Evolutionary conservation across 495 filamentous ascomycete species (phyloP).

Genomic region (Penicillium lagena): DNA sequence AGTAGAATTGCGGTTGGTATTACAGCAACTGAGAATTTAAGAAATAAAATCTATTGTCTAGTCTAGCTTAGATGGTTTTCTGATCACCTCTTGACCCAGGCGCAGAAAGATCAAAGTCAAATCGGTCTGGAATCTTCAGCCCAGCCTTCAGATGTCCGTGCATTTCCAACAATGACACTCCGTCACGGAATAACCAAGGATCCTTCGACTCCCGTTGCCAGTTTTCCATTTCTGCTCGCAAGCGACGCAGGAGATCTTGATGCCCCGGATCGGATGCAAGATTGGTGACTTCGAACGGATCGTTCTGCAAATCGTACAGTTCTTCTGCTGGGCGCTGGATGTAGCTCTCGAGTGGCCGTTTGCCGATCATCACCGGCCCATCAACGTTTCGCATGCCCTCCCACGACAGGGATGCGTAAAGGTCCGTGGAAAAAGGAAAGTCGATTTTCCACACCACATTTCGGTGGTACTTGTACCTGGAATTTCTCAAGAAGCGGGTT

Average conservation of each 20-base stretch:
- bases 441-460: slow-evolving; percentile 35
- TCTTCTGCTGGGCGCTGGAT: slow-evolving; percentile 34
- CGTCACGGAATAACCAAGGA: slow-evolving; percentile 36
- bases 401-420: slow-evolving; percentile 30
- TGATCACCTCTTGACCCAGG: too few relatives aligned
- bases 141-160: slow-evolving; percentile 23
- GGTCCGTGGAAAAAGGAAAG: slow-evolving; percentile 38
- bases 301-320: slow-evolving; percentile 34
- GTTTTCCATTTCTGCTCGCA: slow-evolving; percentile 20
- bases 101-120: slow-evolving; percentile 26
- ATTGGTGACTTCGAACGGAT: slow-evolving; percentile 32
- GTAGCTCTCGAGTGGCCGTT: slow-evolving; percentile 27
- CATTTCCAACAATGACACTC: slow-evolving; percentile 21
- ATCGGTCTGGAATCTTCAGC: slow-evolving; percentile 29
- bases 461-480: slow-evolving; percentile 35
- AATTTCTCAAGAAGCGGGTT: slow-evolving; percentile 29
- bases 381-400: slow-evolving; percentile 27
- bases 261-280: slow-evolving; percentile 19
- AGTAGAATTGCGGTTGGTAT: too few relatives aligned
- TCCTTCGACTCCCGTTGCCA: slow-evolving; percentile 37
- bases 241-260: slow-evolving; percentile 9
- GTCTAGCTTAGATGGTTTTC: too few relatives aligned
- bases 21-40: too few relatives aligned
- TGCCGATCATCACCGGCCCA: slow-evolving; percentile 22
- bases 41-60: too few relatives aligned